Evolutionary conservation across 345 rosid species (phyloP), one percentile per base, ranked within the genome.

Genomic region (Camelina hispida): DNA sequence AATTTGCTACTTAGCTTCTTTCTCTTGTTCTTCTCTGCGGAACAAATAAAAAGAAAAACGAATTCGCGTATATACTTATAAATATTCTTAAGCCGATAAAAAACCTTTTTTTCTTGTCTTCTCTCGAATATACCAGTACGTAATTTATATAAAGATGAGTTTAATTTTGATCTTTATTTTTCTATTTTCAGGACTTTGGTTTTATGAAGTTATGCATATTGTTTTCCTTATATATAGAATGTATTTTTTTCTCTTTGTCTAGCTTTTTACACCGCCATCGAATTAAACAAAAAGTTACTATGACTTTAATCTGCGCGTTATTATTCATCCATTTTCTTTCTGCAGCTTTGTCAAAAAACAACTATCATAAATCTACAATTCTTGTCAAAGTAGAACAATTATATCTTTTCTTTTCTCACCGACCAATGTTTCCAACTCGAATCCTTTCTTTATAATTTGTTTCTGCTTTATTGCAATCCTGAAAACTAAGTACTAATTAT

Each of bases 331-430:
- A 56, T 64, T 38, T 58, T 66, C 66, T 66, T 71, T 66, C 10
- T 64, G 74, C 75, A 76, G 79, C 75, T 78, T 71, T 71, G 62
- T 66, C 60, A 40, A 44, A 77, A 42, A 46, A 66, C 71, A 52
- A 34, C 69, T 77, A 23, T 25, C 51, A 65, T 20, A 65, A 50
- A 64, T 64, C 68, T 64, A 58, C 50, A 56, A n/a, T 37, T 47
- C 34, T 65, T 68, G 56, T 61, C 65, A 69, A 69, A 68, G 59
- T 61, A 51, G 34, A 7, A 42, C 5, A 15, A 7, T 60, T 34
- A 3, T 42, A 15, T 42, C 46, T 46, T 54, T 44, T 55, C 15
- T 63, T 66, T 64, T 63, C 52, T 63, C 66, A 52, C 60, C 58
- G 43, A 71, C 65, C 62, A 59, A 78, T 58, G 72, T 78, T 61